Base-by-base conservation (phyloP, 2,329 filamentous ascomycete species). In the Trichoderma arundinaceum region DNA sequence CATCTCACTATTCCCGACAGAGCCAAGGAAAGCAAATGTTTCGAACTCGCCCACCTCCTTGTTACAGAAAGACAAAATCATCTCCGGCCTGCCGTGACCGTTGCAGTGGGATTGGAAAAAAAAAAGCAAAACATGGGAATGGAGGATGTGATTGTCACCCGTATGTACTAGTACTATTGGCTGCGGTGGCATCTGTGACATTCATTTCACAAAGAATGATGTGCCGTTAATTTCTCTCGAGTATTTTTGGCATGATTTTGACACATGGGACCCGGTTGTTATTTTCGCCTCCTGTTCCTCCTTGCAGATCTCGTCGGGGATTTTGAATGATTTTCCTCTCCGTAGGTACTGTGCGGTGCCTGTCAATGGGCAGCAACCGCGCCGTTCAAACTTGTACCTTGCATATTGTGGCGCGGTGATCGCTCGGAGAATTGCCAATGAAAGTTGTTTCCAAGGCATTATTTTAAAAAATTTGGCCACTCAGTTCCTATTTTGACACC, bases 391-490 rank as follows among this genome's bases (percentile, higher is more conserved):
- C 57, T 28, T 28, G 58, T 61, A 61, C 58, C 58, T 61, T 61
- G 58, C 58, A 61, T 61, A 44, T 35, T 43, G 59, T 62, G 59
- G 59, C 59, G 59, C 39, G 59, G 59, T 62, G 59, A 62, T 62
- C 49, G 39, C 22, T 62, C 48, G 48, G 59, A 53, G 59, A 44
- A 62, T 62, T 52, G 59, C 39, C 35, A 22, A 32, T 38, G 33
- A 35, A 35, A n/a, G n/a, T 9, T 35, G 33, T 51, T 22, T 51
- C 22, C n/a, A n/a, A n/a, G n/a, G n/a, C n/a, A n/a, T n/a, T n/a
- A n/a, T n/a, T n/a, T n/a, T n/a, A n/a, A n/a, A n/a, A n/a, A n/a
- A n/a, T n/a, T n/a, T n/a, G n/a, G n/a, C n/a, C n/a, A n/a, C n/a
- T n/a, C n/a, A n/a, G n/a, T n/a, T n/a, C n/a, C n/a, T n/a, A n/a